Evolutionary conservation across 768 basidiomycete species (phyloP).

Genomic region (Boletus insuetus): DNA sequence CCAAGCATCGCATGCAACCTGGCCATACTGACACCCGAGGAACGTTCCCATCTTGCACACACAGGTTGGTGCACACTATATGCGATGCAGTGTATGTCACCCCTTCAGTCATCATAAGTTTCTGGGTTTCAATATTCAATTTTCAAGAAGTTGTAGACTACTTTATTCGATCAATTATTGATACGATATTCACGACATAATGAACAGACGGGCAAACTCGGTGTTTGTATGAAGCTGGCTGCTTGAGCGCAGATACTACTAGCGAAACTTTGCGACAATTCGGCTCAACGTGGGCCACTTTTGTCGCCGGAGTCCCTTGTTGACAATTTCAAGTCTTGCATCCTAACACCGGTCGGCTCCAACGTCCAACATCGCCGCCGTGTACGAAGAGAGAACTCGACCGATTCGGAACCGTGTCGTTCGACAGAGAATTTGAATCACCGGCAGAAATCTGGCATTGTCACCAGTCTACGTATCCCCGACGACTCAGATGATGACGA

Average conservation of each 20-base stretch:
- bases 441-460: neutral
- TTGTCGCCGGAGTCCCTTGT: too few relatives aligned
- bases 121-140: neutral
- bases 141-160: conserved; percentile 2
- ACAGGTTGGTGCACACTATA: neutral
- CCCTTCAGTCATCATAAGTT: neutral
- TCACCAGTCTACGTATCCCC: neutral
- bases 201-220: neutral
- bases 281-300: too few relatives aligned
- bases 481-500: too few relatives aligned
- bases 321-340: neutral
- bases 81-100: conserved; percentile 5
- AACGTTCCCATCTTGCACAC: neutral
- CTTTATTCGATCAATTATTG: neutral
- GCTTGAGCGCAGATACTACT: too few relatives aligned
- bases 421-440: neutral
- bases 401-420: neutral
- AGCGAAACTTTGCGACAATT: too few relatives aligned
- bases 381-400: neutral
- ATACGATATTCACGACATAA: neutral
- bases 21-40: neutral
- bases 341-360: neutral
- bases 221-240: too few relatives aligned
- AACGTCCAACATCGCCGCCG: neutral
- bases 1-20: neutral